Evolutionary conservation across 208 protist species (phyloP).

Genomic region (Leishmania arabica): DNA sequence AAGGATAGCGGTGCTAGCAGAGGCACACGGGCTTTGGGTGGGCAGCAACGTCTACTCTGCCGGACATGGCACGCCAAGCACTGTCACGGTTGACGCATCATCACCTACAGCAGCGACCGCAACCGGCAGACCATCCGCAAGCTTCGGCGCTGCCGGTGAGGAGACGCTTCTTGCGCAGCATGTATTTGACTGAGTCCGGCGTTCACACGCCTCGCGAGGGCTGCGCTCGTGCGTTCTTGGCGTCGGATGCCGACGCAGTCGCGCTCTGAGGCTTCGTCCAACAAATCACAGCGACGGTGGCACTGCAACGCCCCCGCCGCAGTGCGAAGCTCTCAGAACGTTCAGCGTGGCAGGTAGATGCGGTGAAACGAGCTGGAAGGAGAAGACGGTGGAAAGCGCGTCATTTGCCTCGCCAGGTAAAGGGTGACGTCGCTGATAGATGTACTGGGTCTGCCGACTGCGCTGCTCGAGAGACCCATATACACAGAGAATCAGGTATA

Average conservation of each 20-base stretch:
- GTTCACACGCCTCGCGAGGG: constrained; percentile 4
- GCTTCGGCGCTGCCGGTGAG: constrained; percentile 27
- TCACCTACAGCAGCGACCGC: constrained; percentile 58
- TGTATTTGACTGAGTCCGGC: constrained; percentile 20
- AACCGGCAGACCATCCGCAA: constrained; percentile 39
- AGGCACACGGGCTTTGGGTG: not conserved
- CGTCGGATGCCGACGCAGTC: not conserved
- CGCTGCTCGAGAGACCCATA: not conserved
- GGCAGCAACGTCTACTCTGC: constrained; percentile 54
- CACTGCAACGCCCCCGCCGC: constrained; percentile 32
- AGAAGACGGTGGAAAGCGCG: not conserved
- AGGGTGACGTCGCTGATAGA: not conserved
- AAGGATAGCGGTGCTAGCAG: not conserved
- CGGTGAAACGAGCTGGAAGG: not conserved
- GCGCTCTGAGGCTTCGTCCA: not conserved
- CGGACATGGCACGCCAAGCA: constrained; percentile 33
- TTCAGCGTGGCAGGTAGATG: constrained; percentile 17
- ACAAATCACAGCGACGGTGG: constrained; percentile 25
- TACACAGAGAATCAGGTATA: not conserved
- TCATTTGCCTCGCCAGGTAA: not conserved
- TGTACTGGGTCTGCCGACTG: too few species aligned
- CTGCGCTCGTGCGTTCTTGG: not conserved
- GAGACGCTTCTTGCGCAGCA: constrained; percentile 36
- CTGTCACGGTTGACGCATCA: constrained; percentile 36
- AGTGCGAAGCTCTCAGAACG: constrained; percentile 33